Evolutionary conservation across 2,329 filamentous ascomycete genomes (phyloP).

Genomic region (Fusarium sp.): DNA sequence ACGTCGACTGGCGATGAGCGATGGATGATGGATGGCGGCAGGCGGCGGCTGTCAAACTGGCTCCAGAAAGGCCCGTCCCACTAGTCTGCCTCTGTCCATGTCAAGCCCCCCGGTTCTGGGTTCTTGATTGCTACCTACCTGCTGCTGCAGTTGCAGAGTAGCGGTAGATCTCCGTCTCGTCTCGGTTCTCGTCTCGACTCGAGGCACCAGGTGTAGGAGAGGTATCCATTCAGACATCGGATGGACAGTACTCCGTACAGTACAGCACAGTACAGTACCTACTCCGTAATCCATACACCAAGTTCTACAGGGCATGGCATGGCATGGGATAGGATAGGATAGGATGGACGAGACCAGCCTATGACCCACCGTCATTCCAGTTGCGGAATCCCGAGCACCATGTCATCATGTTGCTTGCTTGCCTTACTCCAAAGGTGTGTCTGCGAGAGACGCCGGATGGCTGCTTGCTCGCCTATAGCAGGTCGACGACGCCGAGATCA

Average conservation of each 20-base stretch:
- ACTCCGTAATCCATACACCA: conserved; percentile 3
- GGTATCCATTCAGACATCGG: not conserved
- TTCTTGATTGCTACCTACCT: conserved; percentile 27
- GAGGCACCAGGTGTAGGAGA: conserved; percentile 18
- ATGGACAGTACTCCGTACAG: not conserved
- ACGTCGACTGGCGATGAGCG: conserved; percentile 13
- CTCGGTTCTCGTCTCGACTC: conserved; percentile 2
- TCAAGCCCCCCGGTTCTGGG: conserved; percentile 25
- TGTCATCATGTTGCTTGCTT: conserved; percentile 30
- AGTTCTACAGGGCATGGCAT: conserved; percentile 5
- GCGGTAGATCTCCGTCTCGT: conserved; percentile 37
- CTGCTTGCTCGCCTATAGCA: conserved; percentile 27
- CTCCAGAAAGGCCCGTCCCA: conserved; percentile 46
- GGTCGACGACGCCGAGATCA: conserved; percentile 15
- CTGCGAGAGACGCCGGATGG: conserved; percentile 10
- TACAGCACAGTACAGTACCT: not conserved
- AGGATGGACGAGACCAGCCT: conserved; percentile 26
- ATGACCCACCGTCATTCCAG: conserved; percentile 46
- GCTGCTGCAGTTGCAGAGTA: conserved; percentile 13
- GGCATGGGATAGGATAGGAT: conserved; percentile 10
- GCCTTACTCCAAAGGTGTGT: conserved; percentile 21
- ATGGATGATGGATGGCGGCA: conserved; percentile 35
- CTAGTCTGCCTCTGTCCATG: conserved; percentile 43
- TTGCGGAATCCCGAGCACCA: conserved; percentile 44
- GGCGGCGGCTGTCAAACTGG: conserved; percentile 45